Evolutionary conservation across 1,284 basidiomycete genomes (phyloP), one percentile per base, ranked within the genome.

Genomic region (Cryptococcus sp.): DNA sequence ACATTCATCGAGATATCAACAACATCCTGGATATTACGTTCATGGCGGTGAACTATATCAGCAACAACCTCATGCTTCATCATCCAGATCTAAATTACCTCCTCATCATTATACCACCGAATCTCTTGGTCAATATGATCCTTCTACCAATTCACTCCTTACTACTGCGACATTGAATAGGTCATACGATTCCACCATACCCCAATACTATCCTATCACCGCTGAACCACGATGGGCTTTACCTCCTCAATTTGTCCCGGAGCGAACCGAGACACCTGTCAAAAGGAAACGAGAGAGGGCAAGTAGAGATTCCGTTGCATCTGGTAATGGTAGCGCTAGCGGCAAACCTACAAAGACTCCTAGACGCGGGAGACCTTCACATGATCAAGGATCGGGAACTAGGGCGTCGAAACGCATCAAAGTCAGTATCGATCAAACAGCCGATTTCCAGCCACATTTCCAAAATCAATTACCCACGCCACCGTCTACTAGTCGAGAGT

Each of bases 171-270:
- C 61, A 0, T 49, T 63, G 23, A 42, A 55, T 7, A 55, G 64
- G 33, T 53, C 64, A 14, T 66, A 64, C 51, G 63, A 68, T 23
- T 56, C 59, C n/a, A 65, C 62, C 23, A 68, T 63, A 42, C 58
- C 62, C 10, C 62, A 62, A 37, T 67, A 67, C 53, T 67, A 67
- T 42, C 59, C 62, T 11, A 46, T 63, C 23, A 62, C 59, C 10
- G 55, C 60, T 37, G 63, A 61, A 4, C 35, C 54, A 37, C 33
- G 55, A 13, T 63, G 31, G 13, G 46, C 35, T 32, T 32, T 43
- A 6, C 31, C 45, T 7, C 36, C 46, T 31, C 7, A 31, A 23
- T 30, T 34, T 33, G 33, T n/a, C 15, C 33, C 33, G 14, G 52
- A 35, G 15, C 33, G 43, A 42, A 37, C 34, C 36, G 14, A 23